A percentile compares a stretch with the other conserved stretches of the same genome.
Conservation (phyloP, 306 rosid species). For the Pterocarpus macrocarpus region DNA sequence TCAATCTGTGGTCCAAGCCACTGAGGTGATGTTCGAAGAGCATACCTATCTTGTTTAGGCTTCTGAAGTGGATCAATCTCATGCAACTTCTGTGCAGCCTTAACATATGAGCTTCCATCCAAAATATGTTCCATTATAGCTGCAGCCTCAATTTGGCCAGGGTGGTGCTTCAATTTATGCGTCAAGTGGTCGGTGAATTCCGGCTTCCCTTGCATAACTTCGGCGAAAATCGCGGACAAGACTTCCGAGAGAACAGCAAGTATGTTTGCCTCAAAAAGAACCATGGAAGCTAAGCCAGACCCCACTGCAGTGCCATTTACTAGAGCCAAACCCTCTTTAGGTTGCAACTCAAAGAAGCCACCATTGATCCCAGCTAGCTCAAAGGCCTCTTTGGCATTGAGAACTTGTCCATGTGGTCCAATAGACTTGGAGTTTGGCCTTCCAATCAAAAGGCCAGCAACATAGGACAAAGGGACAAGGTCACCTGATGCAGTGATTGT, state of each 20-base stretch:
- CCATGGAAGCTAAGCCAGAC: constrained; percentile 85
- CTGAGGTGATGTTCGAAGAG: constrained; percentile 90
- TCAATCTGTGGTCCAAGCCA: constrained; percentile 97
- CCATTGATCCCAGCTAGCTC: constrained; percentile 64
- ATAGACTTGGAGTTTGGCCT: constrained; percentile 82
- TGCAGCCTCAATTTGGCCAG: constrained; percentile 98
- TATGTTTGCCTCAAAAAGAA: constrained; percentile 81
- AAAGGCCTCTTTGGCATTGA: constrained; percentile 72
- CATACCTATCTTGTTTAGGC: constrained; percentile 93
- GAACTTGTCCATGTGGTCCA: constrained; percentile 72
- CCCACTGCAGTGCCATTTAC: constrained; percentile 98
- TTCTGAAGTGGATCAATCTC: constrained; percentile 89
- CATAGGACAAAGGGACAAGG: constrained; percentile 84
- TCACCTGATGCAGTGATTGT: constrained; percentile 91
- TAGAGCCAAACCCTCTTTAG: constrained; percentile 89
- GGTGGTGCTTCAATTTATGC: constrained; percentile 89
- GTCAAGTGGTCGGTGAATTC: constrained; percentile 92
- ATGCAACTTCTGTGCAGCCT: constrained; percentile 72
- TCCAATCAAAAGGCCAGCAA: constrained; percentile 80
- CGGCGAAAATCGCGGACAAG: constrained; percentile 82
- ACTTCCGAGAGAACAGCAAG: constrained; percentile 68
- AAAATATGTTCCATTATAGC: constrained; percentile 96
- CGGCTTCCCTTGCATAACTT: constrained; percentile 91
- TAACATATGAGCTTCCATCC: constrained; percentile 80
- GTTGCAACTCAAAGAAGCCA: constrained; percentile 87